These are phyloP conservation scores for Babesia caballi DNA, from an alignment of 169 alveolate genomes.

Conservation along the genomic window DNA sequence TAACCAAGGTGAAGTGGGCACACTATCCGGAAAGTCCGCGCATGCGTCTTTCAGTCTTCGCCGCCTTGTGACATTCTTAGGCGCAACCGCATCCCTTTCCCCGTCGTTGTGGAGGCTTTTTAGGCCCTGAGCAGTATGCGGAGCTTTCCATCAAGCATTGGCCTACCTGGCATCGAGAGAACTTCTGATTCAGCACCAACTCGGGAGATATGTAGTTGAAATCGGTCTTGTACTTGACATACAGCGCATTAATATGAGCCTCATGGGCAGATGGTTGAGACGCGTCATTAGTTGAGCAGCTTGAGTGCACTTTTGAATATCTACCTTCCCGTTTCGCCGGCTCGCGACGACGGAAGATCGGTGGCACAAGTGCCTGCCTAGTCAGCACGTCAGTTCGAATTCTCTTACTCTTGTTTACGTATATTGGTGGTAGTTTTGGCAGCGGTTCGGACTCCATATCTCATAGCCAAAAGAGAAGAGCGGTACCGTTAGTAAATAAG, in stretches of 20 bases:
- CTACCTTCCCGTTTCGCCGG: constrained; percentile 12
- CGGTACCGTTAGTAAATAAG: no score
- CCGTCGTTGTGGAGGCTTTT: not conserved
- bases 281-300: not conserved
- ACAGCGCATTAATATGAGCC: not conserved
- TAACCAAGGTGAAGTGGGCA: constrained; percentile 28
- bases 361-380: constrained; percentile 57
- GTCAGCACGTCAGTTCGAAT: constrained; percentile 48
- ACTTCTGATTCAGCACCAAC: constrained; percentile 9
- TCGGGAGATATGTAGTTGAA: constrained; percentile 54
- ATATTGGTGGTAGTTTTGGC: constrained; percentile 21
- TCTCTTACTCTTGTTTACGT: constrained; percentile 24
- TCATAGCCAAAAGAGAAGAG: not conserved
- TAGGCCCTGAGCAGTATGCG: not conserved
- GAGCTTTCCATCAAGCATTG: not conserved
- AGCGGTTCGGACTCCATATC: constrained; percentile 43
- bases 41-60: not conserved
- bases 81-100: not conserved
- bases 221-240: constrained; percentile 26
- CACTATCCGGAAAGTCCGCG: not conserved
- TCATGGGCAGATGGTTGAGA: constrained; percentile 13
- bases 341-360: constrained; percentile 46
- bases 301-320: constrained; percentile 13
- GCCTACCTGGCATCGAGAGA: not conserved
- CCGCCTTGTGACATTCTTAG: not conserved